These are phyloP conservation scores for Candida berthetii DNA, from an alignment of 805 yeast species.

Conservation along the genomic window DNA sequence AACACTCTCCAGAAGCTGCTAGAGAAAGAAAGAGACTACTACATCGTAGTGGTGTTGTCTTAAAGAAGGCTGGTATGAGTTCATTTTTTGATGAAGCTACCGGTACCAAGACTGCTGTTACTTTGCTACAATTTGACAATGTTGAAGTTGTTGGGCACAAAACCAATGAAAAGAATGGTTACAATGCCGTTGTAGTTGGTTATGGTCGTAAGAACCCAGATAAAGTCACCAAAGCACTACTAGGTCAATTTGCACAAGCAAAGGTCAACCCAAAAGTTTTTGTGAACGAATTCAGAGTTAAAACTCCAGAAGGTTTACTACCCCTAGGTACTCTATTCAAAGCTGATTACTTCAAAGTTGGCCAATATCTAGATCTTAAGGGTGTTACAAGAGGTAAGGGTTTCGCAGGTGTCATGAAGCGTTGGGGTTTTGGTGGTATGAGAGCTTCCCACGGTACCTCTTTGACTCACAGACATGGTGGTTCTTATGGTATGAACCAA, in stretches of 20 bases:
- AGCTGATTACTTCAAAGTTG: slow-evolving; percentile 80
- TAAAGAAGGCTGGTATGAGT: slow-evolving; percentile 86
- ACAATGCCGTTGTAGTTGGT: slow-evolving; percentile 83
- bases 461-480: slow-evolving; percentile 88
- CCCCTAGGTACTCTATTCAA: slow-evolving; percentile 72
- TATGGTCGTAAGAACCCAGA: slow-evolving; percentile 61
- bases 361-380: slow-evolving; percentile 78
- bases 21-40: slow-evolving; percentile 70
- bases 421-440: slow-evolving; percentile 85
- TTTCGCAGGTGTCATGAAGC: slow-evolving; percentile 96
- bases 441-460: slow-evolving; percentile 96
- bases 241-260: slow-evolving; percentile 77
- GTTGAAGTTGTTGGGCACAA: slow-evolving; percentile 79
- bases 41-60: slow-evolving; percentile 77
- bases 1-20: slow-evolving; percentile 64
- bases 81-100: slow-evolving; percentile 62
- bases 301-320: slow-evolving; percentile 55
- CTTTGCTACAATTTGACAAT: slow-evolving; percentile 81
- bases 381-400: slow-evolving; percentile 91
- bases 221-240: slow-evolving; percentile 56
- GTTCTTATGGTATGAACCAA: slow-evolving; percentile 94
- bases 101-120: slow-evolving; percentile 75
- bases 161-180: slow-evolving; percentile 69
- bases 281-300: slow-evolving; percentile 75
- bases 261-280: slow-evolving; percentile 77